Percentiles rank a stretch among this genome's conserved stretches.
These are phyloP conservation scores for Gossypium trilobum DNA, from an alignment of 441 rosid genomes.

Conservation along the genomic window DNA sequence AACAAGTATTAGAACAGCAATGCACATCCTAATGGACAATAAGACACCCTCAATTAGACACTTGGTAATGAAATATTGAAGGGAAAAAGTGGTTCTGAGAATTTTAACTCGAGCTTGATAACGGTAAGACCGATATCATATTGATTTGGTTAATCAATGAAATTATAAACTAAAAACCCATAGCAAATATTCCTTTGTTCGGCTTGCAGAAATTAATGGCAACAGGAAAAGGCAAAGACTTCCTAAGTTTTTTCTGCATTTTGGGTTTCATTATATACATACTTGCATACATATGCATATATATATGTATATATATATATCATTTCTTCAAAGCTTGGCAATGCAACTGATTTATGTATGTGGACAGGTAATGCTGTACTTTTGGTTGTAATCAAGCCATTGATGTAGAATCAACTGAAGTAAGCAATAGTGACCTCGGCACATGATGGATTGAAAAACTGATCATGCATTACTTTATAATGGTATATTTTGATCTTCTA, in stretches of 20 bases:
- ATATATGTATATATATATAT: background rate
- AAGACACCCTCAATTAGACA: background rate
- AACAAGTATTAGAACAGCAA: background rate
- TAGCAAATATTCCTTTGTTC: too few relatives aligned
- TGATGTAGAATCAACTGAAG: background rate
- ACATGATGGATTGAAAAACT: background rate
- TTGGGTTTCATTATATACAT: constrained; percentile 1
- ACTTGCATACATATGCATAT: too few relatives aligned
- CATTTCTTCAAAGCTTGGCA: background rate
- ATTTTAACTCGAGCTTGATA: background rate
- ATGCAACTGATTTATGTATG: constrained; percentile 9
- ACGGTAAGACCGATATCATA: background rate
- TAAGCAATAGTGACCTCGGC: background rate
- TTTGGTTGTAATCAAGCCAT: constrained; percentile 46
- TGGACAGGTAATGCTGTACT: constrained; percentile 71
- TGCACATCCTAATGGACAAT: background rate
- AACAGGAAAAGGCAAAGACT: too few relatives aligned
- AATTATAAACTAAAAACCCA: too few relatives aligned
- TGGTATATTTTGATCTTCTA: background rate
- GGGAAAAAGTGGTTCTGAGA: background rate
- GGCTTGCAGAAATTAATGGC: too few relatives aligned
- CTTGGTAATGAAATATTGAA: background rate
- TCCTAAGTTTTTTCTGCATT: background rate
- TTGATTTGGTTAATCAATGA: too few relatives aligned
- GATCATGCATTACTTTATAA: background rate